Evolutionary conservation across 129 eudicot species (phyloP), one percentile per base, ranked within the genome.

Genomic region (Chrysanthemum makinoi): DNA sequence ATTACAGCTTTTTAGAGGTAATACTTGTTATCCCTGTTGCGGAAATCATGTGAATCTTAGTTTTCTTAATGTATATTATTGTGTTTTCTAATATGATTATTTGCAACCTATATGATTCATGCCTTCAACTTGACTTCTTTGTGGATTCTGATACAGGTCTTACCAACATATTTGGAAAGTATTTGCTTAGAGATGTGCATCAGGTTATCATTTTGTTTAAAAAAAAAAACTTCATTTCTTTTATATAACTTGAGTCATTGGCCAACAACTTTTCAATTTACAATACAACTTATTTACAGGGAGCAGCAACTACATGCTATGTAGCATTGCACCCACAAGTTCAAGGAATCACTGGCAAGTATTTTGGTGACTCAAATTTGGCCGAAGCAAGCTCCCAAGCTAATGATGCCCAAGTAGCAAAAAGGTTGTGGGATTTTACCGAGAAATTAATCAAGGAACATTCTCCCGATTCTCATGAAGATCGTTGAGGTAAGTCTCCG

Each of bases 251-350:
- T 17, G 18, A 76, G 61, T 43, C 22, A 26, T 11, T 56, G 10
- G 39, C 30, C 30, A 3, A 56, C 33, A 26, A 35, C 11, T 3
- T 15, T 28, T n/a, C 50, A 10, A 11, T 43, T 51, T 48, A 65
- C 43, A 35, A 16, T 73, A 62, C 0, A 53, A 49, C 8, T 10
- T 71, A 44, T 51, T 17, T 65, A 19, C 80, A 90, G 95, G 96
- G 96, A 20, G 91, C 96, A 35, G 83, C 96, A 68, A 90, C 95
- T 19, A 90, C 86, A 57, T 90, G 97, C 74, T 87, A 87, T 69
- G 89, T 80, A n/a, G 95, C 95, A 62, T 73, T 90, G 83, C 89
- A 90, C 68, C 95, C 97, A 9, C 73, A 79, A 49, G 86, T 90
- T 65, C 56, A 83, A 68, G 89, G 91, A 46, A 58, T 74, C 3